Evolutionary conservation across 352 stramenopile species (phyloP), one percentile per base, ranked within the genome.

Genomic region (Aphanomyces euteiches): DNA sequence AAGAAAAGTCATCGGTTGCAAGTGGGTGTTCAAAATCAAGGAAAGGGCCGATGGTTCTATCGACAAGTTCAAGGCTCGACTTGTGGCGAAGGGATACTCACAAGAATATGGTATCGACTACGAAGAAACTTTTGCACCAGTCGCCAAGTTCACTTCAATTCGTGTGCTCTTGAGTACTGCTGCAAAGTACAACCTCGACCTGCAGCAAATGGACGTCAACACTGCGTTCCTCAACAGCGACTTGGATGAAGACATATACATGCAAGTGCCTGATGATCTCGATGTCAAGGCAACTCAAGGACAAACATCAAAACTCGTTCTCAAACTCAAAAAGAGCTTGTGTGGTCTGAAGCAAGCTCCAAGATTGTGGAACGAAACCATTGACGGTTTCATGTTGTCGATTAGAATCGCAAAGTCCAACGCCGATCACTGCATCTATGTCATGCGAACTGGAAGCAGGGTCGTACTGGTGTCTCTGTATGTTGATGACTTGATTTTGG

Each of bases 191-290:
- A 10, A 34, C n/a, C 4, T 54, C 66, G 21, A 72, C 61, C 13
- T 64, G 41, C 17, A 54, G 12, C 77, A 79, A 54, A 72, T 60
- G 39, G 67, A 73, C 21, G 36, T 83, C 41, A 67, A 81, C 4
- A 80, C 76, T 8, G 73, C 78, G 3, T 81, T 82, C 43, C 38
- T 81, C 0, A 79, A 80, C 45, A 76, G 75, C 7, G 64, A 75
- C 12, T 36, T 79, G 0, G 50, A 77, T 4, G 75, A 83, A 45
- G n/a, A 45, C 0, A 73, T 10, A 8, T 19, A 21, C 8, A 58
- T 34, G n/a, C n/a, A 58, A 34, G 28, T 38, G 28, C 50, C n/a
- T 21, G 8, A 58, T 58, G 50, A 3, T 34, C 1, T 19, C 8
- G 50, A 8, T 34, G 41, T 57, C 54, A 17, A 41, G 19, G 21